These are phyloP conservation scores for Amoeboradix gromovi DNA, from an alignment of 371 early-diverging fungal species.

Conservation along the genomic window DNA sequence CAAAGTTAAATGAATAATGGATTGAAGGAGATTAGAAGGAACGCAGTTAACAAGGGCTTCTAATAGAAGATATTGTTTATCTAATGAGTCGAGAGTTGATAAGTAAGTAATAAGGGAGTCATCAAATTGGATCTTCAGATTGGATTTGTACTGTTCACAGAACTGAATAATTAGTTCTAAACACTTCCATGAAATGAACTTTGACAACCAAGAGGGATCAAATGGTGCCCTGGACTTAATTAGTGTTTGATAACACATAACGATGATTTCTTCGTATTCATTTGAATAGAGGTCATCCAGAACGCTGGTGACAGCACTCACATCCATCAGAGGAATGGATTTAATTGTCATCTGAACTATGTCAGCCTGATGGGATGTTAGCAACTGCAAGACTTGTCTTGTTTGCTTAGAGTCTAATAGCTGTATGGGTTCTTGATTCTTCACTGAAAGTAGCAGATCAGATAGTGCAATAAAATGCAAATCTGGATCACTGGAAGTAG, in stretches of 20 bases:
- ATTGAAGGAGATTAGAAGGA: background rate
- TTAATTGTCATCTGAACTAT: background rate
- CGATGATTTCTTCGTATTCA: background rate
- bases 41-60: background rate
- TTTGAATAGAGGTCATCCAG: background rate
- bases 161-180: background rate
- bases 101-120: background rate
- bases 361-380: background rate
- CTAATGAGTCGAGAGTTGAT: background rate
- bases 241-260: background rate
- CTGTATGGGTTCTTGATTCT: background rate
- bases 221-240: background rate
- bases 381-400: background rate
- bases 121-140: background rate
- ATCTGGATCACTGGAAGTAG: background rate
- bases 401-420: background rate
- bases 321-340: background rate
- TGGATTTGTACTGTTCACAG: background rate
- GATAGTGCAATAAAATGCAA: background rate
- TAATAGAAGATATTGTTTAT: background rate
- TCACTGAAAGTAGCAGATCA: background rate
- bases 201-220: background rate
- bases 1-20: background rate
- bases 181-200: background rate
- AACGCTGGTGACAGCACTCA: background rate